Base-by-base conservation (phyloP, 371 early-diverging fungal species). In the Actinomortierella ambigua region DNA sequence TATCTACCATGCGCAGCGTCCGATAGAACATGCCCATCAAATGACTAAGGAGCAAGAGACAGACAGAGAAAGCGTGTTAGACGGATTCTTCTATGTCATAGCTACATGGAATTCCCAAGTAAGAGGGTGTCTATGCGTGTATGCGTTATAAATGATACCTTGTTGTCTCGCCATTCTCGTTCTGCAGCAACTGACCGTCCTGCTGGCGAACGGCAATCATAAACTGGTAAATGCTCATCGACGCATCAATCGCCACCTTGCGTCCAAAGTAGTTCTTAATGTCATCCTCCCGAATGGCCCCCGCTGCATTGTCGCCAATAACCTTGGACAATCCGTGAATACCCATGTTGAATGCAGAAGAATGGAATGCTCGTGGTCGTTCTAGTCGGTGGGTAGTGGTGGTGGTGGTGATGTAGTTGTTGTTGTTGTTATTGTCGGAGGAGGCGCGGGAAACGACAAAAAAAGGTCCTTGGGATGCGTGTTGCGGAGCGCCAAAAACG, bases 171-270 rank as follows among this genome's bases (percentile, higher is more conserved):
- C 99, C 99, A 11, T 83, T 84, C 62, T 88, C 92, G 57, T 94
- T 94, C 18, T 90, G 91, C 43, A 99, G 85, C 55, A 91, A 83
- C 70, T 90, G 87, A 3, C 99, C 99, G 61, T 98, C 98, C 28
- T 85, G 81, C 61, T 87, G 88, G 50, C 99, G 85, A 34, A 99
- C 98, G 6, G 99, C 99, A 64, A 99, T 95, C 80, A 99, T 90
- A 81, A 99, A 99, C 86, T 99, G 99, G 79, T 99, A 99, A 50
- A 99, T 92, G 59, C 91, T 91, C 93, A 97, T 98, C 49, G 96
- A 97, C 13, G 97, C 99, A 78, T 99, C 99, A 61, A 98, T 95
- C 23, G 99, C 99, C 9, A 99, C 92, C 76, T 96, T 99, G 59
- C 98, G 92, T 0, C 98, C 96, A 78, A 96, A 93, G 63, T 92